These are phyloP conservation scores for Haematococcus sp. DNA, from an alignment of 139 green algal genomes.

Conservation along the genomic window DNA sequence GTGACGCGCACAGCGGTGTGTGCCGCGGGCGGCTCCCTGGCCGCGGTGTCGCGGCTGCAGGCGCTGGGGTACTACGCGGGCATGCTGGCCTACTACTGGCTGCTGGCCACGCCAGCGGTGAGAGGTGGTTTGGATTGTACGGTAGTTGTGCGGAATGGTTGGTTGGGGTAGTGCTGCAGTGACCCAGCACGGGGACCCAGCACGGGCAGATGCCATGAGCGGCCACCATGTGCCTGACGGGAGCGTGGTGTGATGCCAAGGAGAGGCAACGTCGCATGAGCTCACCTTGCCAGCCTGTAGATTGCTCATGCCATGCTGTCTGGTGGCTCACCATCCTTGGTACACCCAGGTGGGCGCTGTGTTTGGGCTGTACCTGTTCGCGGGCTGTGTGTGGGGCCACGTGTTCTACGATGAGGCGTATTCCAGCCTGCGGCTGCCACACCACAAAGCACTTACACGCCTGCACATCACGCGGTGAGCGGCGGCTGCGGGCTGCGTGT, in stretches of 20 bases:
- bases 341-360: slow-evolving; percentile 56
- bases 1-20: slow-evolving; percentile 70
- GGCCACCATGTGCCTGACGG: no score
- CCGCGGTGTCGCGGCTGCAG: slow-evolving; percentile 61
- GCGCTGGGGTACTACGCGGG: slow-evolving; percentile 75
- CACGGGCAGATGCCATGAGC: no score
- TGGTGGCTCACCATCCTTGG: no score
- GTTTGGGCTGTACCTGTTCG: slow-evolving; percentile 86
- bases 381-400: slow-evolving; percentile 23
- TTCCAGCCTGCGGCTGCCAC: slow-evolving; percentile 61
- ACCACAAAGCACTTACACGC: slow-evolving; percentile 78
- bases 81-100: slow-evolving; percentile 88
- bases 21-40: slow-evolving; percentile 31
- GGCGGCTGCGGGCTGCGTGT: background rate
- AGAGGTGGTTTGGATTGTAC: no score
- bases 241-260: no score
- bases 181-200: no score
- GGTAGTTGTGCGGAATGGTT: no score
- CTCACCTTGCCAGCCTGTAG: no score
- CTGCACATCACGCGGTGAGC: slow-evolving; percentile 68
- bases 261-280: no score
- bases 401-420: slow-evolving; percentile 75
- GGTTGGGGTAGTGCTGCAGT: no score
- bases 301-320: no score
- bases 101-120: slow-evolving; percentile 81